Evolutionary conservation across 805 yeast species (phyloP), one percentile per base, ranked within the genome.

Genomic region (Candida maris): DNA sequence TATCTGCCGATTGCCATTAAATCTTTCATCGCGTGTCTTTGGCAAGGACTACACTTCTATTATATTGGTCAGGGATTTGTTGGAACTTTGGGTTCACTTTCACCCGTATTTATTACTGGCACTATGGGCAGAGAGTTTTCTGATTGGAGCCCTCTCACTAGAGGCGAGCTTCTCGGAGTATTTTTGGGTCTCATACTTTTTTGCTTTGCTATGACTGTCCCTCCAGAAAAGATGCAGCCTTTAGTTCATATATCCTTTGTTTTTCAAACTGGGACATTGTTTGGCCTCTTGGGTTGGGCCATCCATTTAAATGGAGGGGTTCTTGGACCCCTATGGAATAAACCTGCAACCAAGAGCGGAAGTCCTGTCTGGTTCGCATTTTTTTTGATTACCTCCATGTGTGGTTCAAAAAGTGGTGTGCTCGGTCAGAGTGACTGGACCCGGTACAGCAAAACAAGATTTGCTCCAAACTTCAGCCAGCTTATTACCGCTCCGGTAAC

Each of bases 21-120:
- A 48, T 60, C 68, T 29, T 59, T 69, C 24, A 56, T 71, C 19
- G 65, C 70, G 25, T 62, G 67, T 22, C 68, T 73, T 30, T 73
- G 75, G 72, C 68, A 61, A 32, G 51, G 70, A 4, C 58, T 65
- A 6, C 74, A 70, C 38, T 56, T 73, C 2, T 72, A 57, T 47
- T 61, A 71, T 13, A 74, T 76, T 35, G 76, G 71, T 3, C 68
- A 64, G 30, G 61, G 70, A 24, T 45, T 71, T 7, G 56, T 63
- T 3, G 58, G 64, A 13, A 56, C 71, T 12, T 34, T 73, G 15
- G 62, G 67, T 8, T 52, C 70, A 20, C 56, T 68, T 43, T 62
- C 66, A 39, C 64, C 70, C 8, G 46, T 58, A 4, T 51, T 57
- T 19, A 50, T 56, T 9, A 42, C 51, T 18, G 50, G 59, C 35